A percentile compares a stretch with the other conserved stretches of the same genome.
These are phyloP conservation scores for Trifolium repens DNA, from an alignment of 306 rosid genomes.

Conservation along the genomic window DNA sequence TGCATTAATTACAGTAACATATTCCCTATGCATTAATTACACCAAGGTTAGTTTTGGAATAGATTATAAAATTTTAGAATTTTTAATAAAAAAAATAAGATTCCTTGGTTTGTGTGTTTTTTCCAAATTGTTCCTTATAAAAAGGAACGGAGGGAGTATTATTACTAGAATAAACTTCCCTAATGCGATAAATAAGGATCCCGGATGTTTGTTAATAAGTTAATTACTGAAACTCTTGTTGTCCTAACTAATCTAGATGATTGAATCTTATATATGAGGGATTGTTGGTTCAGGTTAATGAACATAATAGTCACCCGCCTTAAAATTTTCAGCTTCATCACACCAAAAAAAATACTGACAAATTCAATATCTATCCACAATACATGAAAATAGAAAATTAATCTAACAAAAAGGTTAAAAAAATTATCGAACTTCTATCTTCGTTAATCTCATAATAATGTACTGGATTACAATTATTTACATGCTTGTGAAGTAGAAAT, in stretches of 20 bases:
- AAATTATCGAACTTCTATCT: conserved; percentile 21
- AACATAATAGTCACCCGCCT: background rate
- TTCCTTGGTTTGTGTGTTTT: too few relatives aligned
- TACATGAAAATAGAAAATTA: conserved; percentile 9
- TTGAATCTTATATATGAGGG: conserved; percentile 7
- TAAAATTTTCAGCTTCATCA: conserved; percentile 1
- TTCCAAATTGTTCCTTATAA: too few relatives aligned
- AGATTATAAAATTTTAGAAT: too few relatives aligned
- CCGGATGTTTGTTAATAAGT: background rate
- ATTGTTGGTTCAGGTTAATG: background rate
- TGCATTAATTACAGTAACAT: too few relatives aligned
- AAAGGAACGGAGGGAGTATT: too few relatives aligned
- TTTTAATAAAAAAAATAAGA: too few relatives aligned
- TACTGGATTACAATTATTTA: conserved; percentile 16
- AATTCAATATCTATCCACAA: conserved; percentile 25
- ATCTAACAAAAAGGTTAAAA: conserved; percentile 19
- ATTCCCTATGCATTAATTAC: too few relatives aligned
- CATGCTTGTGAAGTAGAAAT: conserved; percentile 37
- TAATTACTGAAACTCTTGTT: conserved; percentile 4
- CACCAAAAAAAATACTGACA: background rate
- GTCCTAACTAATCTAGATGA: conserved; percentile 8
- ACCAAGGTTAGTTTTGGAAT: too few relatives aligned
- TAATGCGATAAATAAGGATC: background rate
- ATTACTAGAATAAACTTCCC: background rate
- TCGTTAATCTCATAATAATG: conserved; percentile 13